Evolutionary conservation across 2,329 filamentous ascomycete species (phyloP), one percentile per base, ranked within the genome.

Genomic region (Fragosphaeria purpurea): DNA sequence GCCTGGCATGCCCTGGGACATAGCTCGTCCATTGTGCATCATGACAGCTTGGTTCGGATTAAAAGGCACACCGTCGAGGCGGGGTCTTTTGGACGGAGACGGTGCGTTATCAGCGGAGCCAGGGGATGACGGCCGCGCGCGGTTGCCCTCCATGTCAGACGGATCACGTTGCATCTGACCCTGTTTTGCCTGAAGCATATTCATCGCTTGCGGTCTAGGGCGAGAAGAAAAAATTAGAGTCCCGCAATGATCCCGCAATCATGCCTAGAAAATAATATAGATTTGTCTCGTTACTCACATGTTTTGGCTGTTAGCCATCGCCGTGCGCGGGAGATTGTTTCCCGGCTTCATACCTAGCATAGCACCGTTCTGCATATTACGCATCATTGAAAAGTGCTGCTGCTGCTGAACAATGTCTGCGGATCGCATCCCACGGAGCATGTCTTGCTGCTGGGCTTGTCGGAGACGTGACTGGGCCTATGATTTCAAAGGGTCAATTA

Each of bases 51-150:
- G 85, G 62, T 82, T 83, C 55, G 83, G 82, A 63, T 87, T 87
- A 68, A 88, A 88, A 8, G 76, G 76, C 37, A 76, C 79, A 61
- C 84, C 82, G 57, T 90, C 87, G 54, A 95, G 78, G 51, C 90
- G 86, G 52, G 83, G 87, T 61, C 90, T 80, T 72, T 97, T 97
- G 56, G 86, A 91, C 2, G 91, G 91, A 35, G 91, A 97, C 5
- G 89, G 88, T 32, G 88, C 89, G 61, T 93, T 93, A 48, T 96
- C 90, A 50, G 82, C 83, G 39, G 85, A 84, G 47, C 83, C 82
- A 7, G 91, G 91, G 37, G 91, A 95, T 52, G 84, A 82, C 33
- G 88, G 84, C 53, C 89, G 81, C 56, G 84, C 82, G 53, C 85
- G 86, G 67, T 85, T 88, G 66, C 85, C 85, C 60, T 95, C 88